Evolutionary conservation across 2,329 filamentous ascomycete genomes (phyloP), one percentile per base, ranked within the genome.

Genomic region (Colletotrichum tanaceti): DNA sequence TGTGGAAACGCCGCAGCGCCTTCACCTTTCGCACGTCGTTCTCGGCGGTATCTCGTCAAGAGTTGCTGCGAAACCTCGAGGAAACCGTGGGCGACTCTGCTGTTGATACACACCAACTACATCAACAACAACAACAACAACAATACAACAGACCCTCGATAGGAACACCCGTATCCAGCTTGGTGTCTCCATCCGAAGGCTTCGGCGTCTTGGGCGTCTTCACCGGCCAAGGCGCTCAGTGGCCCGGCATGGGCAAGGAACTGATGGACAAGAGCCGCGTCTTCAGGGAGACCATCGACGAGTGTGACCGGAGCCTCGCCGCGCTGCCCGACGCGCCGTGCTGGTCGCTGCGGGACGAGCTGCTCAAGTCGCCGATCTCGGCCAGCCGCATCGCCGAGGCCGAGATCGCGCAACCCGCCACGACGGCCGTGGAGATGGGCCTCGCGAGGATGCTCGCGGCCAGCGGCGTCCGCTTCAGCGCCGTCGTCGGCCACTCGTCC

Each of bases 401-500:
- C 5, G 68, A 71, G 14, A 63, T 76, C 39, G 71, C 72, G 16
- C 79, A 81, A 61, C 74, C 80, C 0, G 43, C 77, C 0, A 79
- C 75, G 55, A 80, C 79, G 3, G 73, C 74, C 7, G 64, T 78
- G 18, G 79, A 84, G 65, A 73, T 85, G 11, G 80, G 73, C 0
- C 70, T 86, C 0, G 76, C 83, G 1, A 76, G 83, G 16, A 71
- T 81, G 1, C 75, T 85, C 2, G 35, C 46, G 0, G 61, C 71
- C 0, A 75, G 74, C 55, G 75, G 77, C 0, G 64, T 85, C 41
- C 57, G 49, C 1, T 78, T 80, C 0, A 35, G 69, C 9, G 76
- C 74, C 1, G 78, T 81, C 0, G 76, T 83, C 5, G 82, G 82
- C 0, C 83, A 85, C 60, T 82, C 80, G 0, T 77, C 73, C 1